These are phyloP conservation scores for Gomphus bonarii DNA, from an alignment of 1,284 basidiomycete species.

Conservation along the genomic window DNA sequence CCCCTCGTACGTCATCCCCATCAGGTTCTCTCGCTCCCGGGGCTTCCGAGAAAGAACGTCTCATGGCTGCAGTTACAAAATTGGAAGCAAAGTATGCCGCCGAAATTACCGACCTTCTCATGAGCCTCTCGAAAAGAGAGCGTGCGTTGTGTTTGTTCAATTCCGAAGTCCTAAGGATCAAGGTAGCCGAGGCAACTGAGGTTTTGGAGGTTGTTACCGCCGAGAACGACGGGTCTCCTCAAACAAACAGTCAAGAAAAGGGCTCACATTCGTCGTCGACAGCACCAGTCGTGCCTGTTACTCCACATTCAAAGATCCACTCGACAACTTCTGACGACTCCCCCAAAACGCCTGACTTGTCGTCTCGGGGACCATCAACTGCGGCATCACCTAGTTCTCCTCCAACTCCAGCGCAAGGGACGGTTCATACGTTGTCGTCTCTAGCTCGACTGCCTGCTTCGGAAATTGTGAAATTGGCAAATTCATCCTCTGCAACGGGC, in stretches of 20 bases:
- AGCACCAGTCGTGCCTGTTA: conserved; percentile 39
- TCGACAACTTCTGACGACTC: conserved; percentile 34
- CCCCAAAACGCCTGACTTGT: conserved; percentile 62
- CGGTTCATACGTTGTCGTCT: conserved; percentile 33
- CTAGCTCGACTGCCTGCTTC: conserved; percentile 58
- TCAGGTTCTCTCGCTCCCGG: conserved; percentile 51
- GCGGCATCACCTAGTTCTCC: conserved; percentile 49
- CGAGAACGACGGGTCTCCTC: conserved; percentile 39
- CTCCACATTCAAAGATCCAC: conserved; percentile 53
- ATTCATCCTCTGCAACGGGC: conserved; percentile 37
- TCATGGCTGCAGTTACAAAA: conserved; percentile 55
- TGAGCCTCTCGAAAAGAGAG: conserved; percentile 80
- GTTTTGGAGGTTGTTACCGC: conserved; percentile 55
- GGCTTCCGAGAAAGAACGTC: conserved; percentile 62
- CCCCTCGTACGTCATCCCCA: conserved; percentile 71
- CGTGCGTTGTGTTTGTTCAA: conserved; percentile 87
- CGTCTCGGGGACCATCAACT: conserved; percentile 56
- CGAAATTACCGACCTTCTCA: conserved; percentile 69
- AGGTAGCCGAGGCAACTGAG: conserved; percentile 73
- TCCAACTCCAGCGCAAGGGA: not conserved
- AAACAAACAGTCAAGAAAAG: conserved; percentile 17
- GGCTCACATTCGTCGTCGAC: conserved; percentile 16
- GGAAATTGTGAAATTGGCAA: conserved; percentile 58
- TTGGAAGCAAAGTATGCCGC: conserved; percentile 42
- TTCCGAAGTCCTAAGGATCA: conserved; percentile 63